These are phyloP conservation scores for Lasiosphaeris hirsuta DNA, from an alignment of 495 filamentous ascomycete species.

Conservation along the genomic window DNA sequence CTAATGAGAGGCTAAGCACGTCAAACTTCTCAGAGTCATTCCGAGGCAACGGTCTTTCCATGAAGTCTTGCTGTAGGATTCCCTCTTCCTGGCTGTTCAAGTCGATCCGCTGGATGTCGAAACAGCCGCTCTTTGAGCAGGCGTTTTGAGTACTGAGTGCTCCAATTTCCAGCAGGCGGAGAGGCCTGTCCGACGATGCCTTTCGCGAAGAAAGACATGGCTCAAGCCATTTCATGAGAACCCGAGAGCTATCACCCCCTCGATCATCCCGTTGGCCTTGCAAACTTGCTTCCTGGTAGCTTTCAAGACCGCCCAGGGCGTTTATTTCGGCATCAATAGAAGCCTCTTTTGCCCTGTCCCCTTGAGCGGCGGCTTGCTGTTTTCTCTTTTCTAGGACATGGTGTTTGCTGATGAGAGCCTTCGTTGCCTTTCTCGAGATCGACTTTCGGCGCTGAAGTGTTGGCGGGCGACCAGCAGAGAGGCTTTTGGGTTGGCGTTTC, in stretches of 20 bases:
- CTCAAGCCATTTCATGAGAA: conserved; percentile 82
- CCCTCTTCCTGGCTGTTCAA: conserved; percentile 77
- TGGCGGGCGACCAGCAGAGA: conserved; percentile 71
- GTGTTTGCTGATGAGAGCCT: conserved; percentile 76
- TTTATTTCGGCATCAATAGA: conserved; percentile 53
- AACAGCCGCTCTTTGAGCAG: conserved; percentile 65
- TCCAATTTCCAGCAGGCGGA: conserved; percentile 82
- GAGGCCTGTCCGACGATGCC: conserved; percentile 18
- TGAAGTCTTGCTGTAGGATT: conserved; percentile 90
- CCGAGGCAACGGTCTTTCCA: conserved; percentile 74
- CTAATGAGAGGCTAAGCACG: conserved; percentile 87
- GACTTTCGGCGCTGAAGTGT: conserved; percentile 45
- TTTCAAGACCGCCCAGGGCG: conserved; percentile 70
- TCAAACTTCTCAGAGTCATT: conserved; percentile 67
- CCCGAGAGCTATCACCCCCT: conserved; percentile 85
- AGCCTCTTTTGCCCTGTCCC: conserved; percentile 55
- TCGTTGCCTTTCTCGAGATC: conserved; percentile 75
- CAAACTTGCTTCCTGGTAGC: conserved; percentile 87
- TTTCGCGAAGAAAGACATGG: conserved; percentile 32
- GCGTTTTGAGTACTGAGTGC: conserved; percentile 82
- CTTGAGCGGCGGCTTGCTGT: conserved; percentile 60
- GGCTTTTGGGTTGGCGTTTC: conserved; percentile 41
- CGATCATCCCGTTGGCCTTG: conserved; percentile 78
- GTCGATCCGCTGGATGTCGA: conserved; percentile 84
- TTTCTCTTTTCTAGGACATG: conserved; percentile 79